These are phyloP conservation scores for Lactarius sp. DNA, from an alignment of 768 basidiomycete genomes.

Conservation along the genomic window DNA sequence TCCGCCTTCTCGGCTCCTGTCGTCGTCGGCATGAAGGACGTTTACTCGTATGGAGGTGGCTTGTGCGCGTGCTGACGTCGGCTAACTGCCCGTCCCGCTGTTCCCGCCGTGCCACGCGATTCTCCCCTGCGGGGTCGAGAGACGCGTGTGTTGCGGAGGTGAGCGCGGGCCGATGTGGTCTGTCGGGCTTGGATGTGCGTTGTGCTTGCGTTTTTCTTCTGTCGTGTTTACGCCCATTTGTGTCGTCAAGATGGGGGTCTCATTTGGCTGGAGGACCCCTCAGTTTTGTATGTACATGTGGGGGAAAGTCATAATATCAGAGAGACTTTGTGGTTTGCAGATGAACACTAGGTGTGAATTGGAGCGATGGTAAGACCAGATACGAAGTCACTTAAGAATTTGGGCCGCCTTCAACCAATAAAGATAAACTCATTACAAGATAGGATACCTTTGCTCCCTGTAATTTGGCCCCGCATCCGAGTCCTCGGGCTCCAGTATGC, in stretches of 20 bases:
- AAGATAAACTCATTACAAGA: too few relatives aligned
- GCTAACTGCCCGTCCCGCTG: conserved; percentile 32
- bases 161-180: conserved; percentile 40
- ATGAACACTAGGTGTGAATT: not conserved
- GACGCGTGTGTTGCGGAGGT: conserved; percentile 36
- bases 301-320: not conserved
- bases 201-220: conserved; percentile 4
- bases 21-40: not conserved
- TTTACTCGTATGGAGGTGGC: not conserved
- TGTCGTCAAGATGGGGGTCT: not conserved
- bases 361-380: too few relatives aligned
- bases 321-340: not conserved
- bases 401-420: too few relatives aligned
- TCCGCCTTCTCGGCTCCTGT: not conserved
- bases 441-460: too few relatives aligned
- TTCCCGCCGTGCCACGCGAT: conserved; percentile 32
- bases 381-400: too few relatives aligned
- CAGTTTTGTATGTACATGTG: not conserved
- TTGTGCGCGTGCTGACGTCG: conserved; percentile 3
- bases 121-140: conserved; percentile 51
- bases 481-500: too few relatives aligned
- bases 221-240: not conserved
- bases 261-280: not conserved
- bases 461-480: too few relatives aligned
- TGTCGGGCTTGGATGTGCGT: conserved; percentile 13